A percentile compares a stretch with the other conserved stretches of the same genome.
These are phyloP conservation scores for Ilex aquifolium DNA, from an alignment of 257 asterid genomes.

Conservation along the genomic window DNA sequence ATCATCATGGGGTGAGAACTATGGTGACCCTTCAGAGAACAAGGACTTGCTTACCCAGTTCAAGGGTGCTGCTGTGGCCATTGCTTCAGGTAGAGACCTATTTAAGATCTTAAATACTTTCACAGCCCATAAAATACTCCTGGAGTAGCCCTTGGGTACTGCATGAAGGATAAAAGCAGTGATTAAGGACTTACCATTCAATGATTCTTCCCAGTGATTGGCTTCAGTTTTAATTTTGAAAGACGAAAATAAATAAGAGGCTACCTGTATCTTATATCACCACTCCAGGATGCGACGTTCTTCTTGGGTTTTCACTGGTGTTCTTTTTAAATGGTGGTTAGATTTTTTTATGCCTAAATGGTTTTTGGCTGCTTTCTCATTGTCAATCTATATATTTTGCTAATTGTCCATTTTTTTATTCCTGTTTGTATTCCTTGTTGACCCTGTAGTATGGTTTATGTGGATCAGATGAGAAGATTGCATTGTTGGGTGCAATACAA, in stretches of 20 bases:
- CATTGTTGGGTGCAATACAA: slow-evolving; percentile 94
- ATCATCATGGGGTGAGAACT: slow-evolving; percentile 89
- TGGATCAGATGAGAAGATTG: slow-evolving; percentile 89
- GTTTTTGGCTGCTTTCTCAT: background rate
- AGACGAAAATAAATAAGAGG: background rate
- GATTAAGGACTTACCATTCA: too few relatives aligned
- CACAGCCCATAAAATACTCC: too few relatives aligned
- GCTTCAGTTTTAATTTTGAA: background rate
- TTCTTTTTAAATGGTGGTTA: background rate
- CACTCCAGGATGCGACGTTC: background rate
- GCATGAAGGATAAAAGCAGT: too few relatives aligned
- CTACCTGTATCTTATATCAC: background rate
- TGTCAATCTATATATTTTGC: background rate
- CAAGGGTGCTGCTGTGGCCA: slow-evolving; percentile 86
- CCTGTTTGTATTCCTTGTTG: slow-evolving; percentile 13
- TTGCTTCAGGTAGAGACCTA: slow-evolving; percentile 70
- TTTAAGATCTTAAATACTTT: background rate
- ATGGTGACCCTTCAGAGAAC: slow-evolving; percentile 86
- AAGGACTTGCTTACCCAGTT: slow-evolving; percentile 87
- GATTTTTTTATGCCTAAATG: too few relatives aligned
- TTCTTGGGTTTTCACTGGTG: background rate
- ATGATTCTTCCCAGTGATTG: too few relatives aligned
- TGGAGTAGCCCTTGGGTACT: too few relatives aligned
- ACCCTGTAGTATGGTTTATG: slow-evolving; percentile 6
- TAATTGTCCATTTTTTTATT: slow-evolving; percentile 7